Evolutionary conservation across 345 rosid genomes (phyloP), one percentile per base, ranked within the genome.

Genomic region (Gynandropsis gynandra): DNA sequence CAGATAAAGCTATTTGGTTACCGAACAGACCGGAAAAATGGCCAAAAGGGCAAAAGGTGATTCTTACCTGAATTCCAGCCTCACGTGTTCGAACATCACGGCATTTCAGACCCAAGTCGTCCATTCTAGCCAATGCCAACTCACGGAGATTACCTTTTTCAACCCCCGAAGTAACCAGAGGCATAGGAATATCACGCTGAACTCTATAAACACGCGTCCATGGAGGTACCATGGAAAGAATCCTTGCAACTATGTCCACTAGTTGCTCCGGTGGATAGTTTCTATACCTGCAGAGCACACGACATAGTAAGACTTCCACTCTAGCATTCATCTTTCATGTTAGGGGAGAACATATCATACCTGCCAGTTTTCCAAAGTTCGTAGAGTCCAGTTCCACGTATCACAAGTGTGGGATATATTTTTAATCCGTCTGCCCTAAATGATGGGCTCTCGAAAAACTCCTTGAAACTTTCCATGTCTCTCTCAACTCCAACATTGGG

Each of bases 201-300:
- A 87, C 95, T 76, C 96, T 82, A 72, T 92, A 92, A 50, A 92
- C 97, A 67, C 98, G 95, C 19, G 98, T 92, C 97, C 98, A 92
- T 19, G 98, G 98, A 54, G 98, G 98, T 63, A 93, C 97, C 95
- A 93, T 81, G 54, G 99, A 88, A 9, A 93, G 77, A 61, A 88
- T 93, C 78, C 99, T 75, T 54, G 97, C 97, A 20, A 93, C 82
- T 59, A 85, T 88, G 68, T 93, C 99, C 63, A 93, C 97, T 38
- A 93, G 94, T 66, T 88, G 95, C 78, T 88, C 95, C 11, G 99
- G 99, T 56, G 97, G 94, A 63, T 93, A 88, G 64, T 93, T 93
- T 47, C 95, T 79, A 57, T 88, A 85, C 56, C 97, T 88, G 74
- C 54, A 76, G 72, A 50, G 15, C 43, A 11, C 9, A 27, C 16